A percentile compares a stretch with the other conserved stretches of the same genome.
Conservation (phyloP, 768 basidiomycete species). For the Termitomyces sp. region DNA sequence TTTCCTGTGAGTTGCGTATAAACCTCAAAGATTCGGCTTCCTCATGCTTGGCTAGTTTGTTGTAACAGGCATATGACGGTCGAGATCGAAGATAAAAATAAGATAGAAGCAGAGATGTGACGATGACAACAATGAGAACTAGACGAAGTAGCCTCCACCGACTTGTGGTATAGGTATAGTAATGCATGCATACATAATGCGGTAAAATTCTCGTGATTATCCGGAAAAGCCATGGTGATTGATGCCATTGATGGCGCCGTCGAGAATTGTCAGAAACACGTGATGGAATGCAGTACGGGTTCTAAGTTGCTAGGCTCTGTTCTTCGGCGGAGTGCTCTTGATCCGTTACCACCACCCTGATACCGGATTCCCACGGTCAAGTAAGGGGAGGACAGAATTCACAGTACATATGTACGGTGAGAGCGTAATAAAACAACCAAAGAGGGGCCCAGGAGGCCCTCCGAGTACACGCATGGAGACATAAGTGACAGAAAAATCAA, state of each 20-base stretch:
- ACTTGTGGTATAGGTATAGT: slow-evolving; percentile 3
- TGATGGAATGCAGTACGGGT: too few relatives aligned
- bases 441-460: too few relatives aligned
- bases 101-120: slow-evolving; percentile 15
- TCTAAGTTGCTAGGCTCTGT: too few relatives aligned
- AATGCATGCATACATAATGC: slow-evolving; percentile 13
- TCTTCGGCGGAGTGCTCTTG: too few relatives aligned
- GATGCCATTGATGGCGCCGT: not conserved
- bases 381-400: too few relatives aligned
- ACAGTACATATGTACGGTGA: too few relatives aligned
- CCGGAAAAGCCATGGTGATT: not conserved
- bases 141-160: slow-evolving; percentile 18
- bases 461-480: too few relatives aligned
- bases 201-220: not conserved
- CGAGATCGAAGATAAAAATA: slow-evolving; percentile 29
- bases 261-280: not conserved
- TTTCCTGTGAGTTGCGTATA: slow-evolving; percentile 19
- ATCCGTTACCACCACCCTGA: too few relatives aligned
- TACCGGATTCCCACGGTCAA: too few relatives aligned
- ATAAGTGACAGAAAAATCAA: too few relatives aligned
- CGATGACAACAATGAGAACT: slow-evolving; percentile 9
- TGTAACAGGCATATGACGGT: slow-evolving; percentile 36
- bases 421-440: too few relatives aligned
- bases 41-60: slow-evolving; percentile 24
- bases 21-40: slow-evolving; percentile 21